A percentile compares a stretch with the other conserved stretches of the same genome.
These are phyloP conservation scores for Dryas alaskensis DNA, from an alignment of 306 rosid genomes.

Conservation along the genomic window DNA sequence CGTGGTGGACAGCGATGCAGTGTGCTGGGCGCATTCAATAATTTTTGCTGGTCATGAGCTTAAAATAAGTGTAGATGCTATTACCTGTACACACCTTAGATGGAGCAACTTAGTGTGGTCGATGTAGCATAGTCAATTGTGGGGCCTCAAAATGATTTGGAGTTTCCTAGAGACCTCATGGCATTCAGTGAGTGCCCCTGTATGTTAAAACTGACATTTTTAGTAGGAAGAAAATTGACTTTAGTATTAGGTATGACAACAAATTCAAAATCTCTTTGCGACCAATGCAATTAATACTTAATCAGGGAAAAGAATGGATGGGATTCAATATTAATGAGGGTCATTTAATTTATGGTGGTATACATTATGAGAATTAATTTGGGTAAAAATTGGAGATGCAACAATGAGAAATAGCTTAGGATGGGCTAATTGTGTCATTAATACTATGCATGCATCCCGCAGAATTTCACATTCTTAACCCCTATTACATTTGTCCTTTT, in stretches of 20 bases:
- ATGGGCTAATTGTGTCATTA: not conserved
- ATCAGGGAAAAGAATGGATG: conserved; percentile 3
- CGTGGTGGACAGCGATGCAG: not conserved
- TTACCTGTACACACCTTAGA: not conserved
- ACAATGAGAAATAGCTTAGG: conserved; percentile 4
- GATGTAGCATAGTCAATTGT: conserved; percentile 1
- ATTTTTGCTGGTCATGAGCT: not conserved
- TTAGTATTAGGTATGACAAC: conserved; percentile 10
- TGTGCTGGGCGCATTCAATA: not conserved
- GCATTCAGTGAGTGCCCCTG: conserved; percentile 16
- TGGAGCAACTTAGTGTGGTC: not conserved
- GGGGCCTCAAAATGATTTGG: conserved; percentile 4
- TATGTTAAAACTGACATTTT: conserved; percentile 1
- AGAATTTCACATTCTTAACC: not conserved
- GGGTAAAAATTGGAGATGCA: conserved; percentile 15
- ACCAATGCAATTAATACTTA: conserved; percentile 9
- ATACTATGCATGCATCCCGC: conserved; percentile 7
- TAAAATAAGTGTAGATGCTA: not conserved
- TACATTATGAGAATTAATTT: conserved; percentile 10
- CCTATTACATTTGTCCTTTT: not conserved
- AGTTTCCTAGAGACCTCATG: conserved; percentile 8
- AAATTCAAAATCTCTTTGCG: conserved; percentile 21
- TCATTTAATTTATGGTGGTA: not conserved
- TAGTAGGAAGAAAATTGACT: conserved; percentile 14
- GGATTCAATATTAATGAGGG: conserved; percentile 21